phyloP scores from a whole-genome alignment of 495 filamentous ascomycete genomes.

The Aspergillus hancockii region DNA sequence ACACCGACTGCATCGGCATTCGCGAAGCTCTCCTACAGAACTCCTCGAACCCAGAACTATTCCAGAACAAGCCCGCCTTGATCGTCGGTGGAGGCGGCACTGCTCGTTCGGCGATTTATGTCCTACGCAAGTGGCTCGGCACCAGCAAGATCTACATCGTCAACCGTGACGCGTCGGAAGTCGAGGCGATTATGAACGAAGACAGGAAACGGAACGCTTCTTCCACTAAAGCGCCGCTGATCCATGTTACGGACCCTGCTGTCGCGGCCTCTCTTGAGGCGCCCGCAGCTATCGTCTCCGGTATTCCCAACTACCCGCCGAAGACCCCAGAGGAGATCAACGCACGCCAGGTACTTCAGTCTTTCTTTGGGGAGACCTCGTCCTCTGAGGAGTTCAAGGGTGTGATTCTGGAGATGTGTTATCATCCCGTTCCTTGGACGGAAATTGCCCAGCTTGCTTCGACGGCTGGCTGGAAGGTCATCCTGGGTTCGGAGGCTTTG shows the following conservation, averaged over 20 bases:
- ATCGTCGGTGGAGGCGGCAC: conserved; percentile 71
- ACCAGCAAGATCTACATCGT: conserved; percentile 69
- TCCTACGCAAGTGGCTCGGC: conserved; percentile 63
- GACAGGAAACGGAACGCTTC: conserved; percentile 35
- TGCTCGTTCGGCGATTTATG: conserved; percentile 68
- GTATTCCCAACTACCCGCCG: conserved; percentile 70
- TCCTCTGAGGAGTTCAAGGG: conserved; percentile 53
- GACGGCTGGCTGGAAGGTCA: conserved; percentile 64
- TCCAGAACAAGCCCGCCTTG: conserved; percentile 57
- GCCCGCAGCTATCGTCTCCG: conserved; percentile 63
- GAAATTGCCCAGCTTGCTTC: conserved; percentile 58
- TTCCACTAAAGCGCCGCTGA: conserved; percentile 47
- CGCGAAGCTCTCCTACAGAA: conserved; percentile 68
- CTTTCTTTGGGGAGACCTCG: conserved; percentile 43
- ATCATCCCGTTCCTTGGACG: conserved; percentile 69
- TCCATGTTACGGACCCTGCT: conserved; percentile 55
- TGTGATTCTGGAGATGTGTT: conserved; percentile 77
- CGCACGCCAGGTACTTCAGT: conserved; percentile 56
- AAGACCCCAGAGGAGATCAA: conserved; percentile 57
- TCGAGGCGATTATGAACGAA: conserved; percentile 62
- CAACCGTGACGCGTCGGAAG: conserved; percentile 63
- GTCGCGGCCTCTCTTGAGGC: conserved; percentile 57
- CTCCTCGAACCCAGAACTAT: conserved; percentile 38
- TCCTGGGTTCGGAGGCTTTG: conserved; percentile 69
- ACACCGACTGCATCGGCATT: conserved; percentile 75